Conservation (phyloP, 192 early-diverging fungal genomes). For the Allomyces arbusculus region DNA sequence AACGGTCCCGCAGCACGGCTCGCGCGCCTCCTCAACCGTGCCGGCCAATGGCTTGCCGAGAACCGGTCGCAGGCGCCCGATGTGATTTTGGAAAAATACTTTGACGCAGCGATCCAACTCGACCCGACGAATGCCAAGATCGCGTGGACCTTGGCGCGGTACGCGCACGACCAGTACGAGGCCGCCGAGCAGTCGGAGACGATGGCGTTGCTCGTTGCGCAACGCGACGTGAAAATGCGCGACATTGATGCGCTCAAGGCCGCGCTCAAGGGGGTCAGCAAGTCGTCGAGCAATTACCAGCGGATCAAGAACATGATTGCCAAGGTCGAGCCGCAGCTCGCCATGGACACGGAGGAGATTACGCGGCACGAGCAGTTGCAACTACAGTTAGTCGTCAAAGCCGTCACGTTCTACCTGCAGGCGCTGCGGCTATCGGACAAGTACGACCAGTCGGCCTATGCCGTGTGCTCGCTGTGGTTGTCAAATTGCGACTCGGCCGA, state of each 20-base stretch:
- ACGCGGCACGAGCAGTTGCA: not conserved
- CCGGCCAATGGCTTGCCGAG: not conserved
- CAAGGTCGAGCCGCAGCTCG: not conserved
- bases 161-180: not conserved
- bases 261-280: not conserved
- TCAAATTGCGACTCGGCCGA: not conserved
- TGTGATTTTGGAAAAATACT: not conserved
- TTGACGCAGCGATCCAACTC: not conserved
- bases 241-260: not conserved
- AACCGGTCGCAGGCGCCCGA: not conserved
- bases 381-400: not conserved
- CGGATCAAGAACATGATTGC: not conserved
- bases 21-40: not conserved
- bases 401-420: not conserved
- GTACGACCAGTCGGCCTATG: not conserved
- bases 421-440: not conserved
- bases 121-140: not conserved
- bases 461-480: not conserved
- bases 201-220: not conserved
- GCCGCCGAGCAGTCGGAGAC: not conserved
- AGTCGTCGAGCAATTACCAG: not conserved
- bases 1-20: not conserved
- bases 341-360: not conserved
- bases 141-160: not conserved
- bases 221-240: not conserved